Percentiles rank a stretch among this genome's conserved stretches.
phyloP scores from a whole-genome alignment of 139 green algal species.

The Chlamydomonas schloesseri region DNA sequence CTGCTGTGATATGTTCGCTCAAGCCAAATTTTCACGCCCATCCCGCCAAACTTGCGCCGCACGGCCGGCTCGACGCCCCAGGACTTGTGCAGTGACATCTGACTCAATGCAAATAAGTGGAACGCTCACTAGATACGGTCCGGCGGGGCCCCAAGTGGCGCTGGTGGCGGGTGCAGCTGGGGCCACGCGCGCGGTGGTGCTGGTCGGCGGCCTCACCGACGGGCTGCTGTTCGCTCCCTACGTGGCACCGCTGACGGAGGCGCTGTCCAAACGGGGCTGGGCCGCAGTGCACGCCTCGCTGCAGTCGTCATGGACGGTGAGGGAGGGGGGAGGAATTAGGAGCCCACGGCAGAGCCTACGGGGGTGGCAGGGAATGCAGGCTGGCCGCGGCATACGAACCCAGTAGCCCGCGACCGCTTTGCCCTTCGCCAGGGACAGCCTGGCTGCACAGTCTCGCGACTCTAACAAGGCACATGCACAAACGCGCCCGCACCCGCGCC shows the following conservation, averaged over 20 bases:
- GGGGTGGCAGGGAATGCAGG: no score
- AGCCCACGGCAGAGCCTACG: no score
- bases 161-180: background rate
- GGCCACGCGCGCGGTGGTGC: background rate
- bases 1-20: no score
- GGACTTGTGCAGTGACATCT: no score
- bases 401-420: no score
- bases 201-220: conserved; percentile 33
- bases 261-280: conserved; percentile 50
- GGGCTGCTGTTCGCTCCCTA: conserved; percentile 75
- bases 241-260: conserved; percentile 44
- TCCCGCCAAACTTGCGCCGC: no score
- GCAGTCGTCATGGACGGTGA: conserved; percentile 62
- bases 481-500: background rate
- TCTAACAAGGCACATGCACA: background rate
- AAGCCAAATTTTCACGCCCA: no score
- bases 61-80: no score
- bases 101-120: background rate
- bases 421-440: no score
- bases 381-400: no score
- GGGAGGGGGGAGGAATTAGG: background rate
- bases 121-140: conserved; percentile 7
- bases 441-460: no score
- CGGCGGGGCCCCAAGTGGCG: conserved; percentile 15
- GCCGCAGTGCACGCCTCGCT: conserved; percentile 72